Evolutionary conservation across 2,329 filamentous ascomycete species (phyloP).

Genomic region (Thielaviopsis punctulata): DNA sequence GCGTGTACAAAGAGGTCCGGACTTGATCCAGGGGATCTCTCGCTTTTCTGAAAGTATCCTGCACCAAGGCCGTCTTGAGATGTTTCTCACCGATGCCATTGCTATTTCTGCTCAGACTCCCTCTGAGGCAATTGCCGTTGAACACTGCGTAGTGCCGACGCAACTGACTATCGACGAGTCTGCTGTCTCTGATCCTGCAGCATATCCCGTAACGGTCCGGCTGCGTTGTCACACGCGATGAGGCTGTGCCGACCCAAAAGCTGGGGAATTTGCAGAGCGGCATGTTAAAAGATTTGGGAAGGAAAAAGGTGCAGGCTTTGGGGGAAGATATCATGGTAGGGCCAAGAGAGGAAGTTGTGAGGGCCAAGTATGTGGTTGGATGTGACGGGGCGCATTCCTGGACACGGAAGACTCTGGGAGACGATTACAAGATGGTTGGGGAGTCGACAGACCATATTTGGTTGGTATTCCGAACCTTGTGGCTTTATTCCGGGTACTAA

Average conservation of each 20-base stretch:
- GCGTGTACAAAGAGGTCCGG: slow-evolving; percentile 42
- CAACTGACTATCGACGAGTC: slow-evolving; percentile 35
- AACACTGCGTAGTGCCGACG: slow-evolving; percentile 42
- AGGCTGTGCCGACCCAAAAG: slow-evolving; percentile 31
- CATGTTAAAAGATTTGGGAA: slow-evolving; percentile 39
- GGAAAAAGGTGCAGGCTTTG: slow-evolving; percentile 39
- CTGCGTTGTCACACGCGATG: slow-evolving; percentile 39
- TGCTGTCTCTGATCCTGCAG: slow-evolving; percentile 28
- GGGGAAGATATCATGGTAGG: slow-evolving; percentile 13
- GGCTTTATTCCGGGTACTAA: no score
- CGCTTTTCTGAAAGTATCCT: slow-evolving; percentile 49
- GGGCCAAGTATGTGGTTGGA: slow-evolving; percentile 44
- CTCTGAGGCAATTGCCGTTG: slow-evolving; percentile 28
- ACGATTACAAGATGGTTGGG: slow-evolving; percentile 26
- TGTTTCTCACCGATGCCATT: slow-evolving; percentile 46
- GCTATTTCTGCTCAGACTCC: slow-evolving; percentile 28
- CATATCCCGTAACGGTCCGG: slow-evolving; percentile 43
- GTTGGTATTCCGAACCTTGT: slow-evolving; percentile 11
- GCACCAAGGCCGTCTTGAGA: slow-evolving; percentile 55
- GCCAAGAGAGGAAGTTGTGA: slow-evolving; percentile 17
- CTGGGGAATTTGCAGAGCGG: slow-evolving; percentile 23
- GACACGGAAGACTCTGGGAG: slow-evolving; percentile 39
- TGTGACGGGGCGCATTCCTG: slow-evolving; percentile 53
- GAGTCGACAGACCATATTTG: slow-evolving; percentile 33
- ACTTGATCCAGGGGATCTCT: slow-evolving; percentile 43